These are phyloP conservation scores for Diaporthe destruens DNA, from an alignment of 2,329 filamentous ascomycete species.

Conservation along the genomic window DNA sequence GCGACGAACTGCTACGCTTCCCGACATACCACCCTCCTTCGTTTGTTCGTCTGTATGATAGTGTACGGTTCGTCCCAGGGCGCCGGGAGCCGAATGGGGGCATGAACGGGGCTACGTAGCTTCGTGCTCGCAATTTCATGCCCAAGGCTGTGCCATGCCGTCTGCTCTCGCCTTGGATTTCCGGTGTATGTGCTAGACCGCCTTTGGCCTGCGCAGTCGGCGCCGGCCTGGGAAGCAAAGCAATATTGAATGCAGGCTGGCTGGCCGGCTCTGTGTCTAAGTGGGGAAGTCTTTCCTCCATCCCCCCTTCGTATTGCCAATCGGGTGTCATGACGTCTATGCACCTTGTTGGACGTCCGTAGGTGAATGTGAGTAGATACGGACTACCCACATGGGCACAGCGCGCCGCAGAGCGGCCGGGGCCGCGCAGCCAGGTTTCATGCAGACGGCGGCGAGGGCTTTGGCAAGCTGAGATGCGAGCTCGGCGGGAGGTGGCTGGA, in stretches of 20 bases:
- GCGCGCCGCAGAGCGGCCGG: conserved; percentile 7
- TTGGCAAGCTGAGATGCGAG: background rate
- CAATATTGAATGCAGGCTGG: background rate
- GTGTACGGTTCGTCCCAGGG: conserved; percentile 15
- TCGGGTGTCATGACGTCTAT: background rate
- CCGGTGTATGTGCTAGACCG: background rate
- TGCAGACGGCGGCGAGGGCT: conserved; percentile 5
- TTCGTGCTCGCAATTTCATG: conserved; percentile 23
- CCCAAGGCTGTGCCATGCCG: conserved; percentile 12
- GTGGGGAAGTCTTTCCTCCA: background rate
- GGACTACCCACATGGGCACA: background rate
- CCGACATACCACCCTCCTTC: background rate
- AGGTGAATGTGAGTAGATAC: background rate
- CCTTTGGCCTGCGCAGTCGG: background rate
- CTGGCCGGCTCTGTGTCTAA: background rate
- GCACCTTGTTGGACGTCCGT: background rate
- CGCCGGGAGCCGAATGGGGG: conserved; percentile 13
- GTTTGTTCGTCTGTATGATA: no score
- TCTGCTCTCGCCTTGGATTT: background rate
- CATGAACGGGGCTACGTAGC: conserved; percentile 1
- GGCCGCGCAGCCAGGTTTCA: conserved; percentile 24
- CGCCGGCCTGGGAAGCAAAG: background rate
- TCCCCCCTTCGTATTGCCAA: background rate
- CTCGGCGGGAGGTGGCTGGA: conserved; percentile 10
- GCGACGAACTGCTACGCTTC: conserved; percentile 16